Base-by-base conservation (phyloP, 192 early-diverging fungal species). In the Mycoemilia scoparia region DNA sequence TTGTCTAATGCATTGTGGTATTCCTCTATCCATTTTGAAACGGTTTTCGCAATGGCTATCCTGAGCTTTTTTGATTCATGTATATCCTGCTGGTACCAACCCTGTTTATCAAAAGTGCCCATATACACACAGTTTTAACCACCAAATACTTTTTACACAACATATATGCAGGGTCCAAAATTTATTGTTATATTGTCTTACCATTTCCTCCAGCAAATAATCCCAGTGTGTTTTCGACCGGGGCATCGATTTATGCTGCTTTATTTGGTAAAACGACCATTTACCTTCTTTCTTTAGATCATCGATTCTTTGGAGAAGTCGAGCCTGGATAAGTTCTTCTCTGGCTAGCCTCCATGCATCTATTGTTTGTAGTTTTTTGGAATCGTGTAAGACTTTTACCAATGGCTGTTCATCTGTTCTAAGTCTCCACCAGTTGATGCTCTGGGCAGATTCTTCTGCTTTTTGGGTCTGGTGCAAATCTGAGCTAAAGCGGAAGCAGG, bases 141-240 rank as follows among this genome's bases (percentile, higher is more conserved):
- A n/a, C n/a, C n/a, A n/a, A n/a, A n/a, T n/a, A n/a, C n/a, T n/a
- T n/a, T n/a, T n/a, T n/a, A n/a, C n/a, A n/a, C n/a, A n/a, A n/a
- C n/a, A n/a, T n/a, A n/a, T n/a, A n/a, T n/a, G n/a, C n/a, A n/a
- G n/a, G n/a, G n/a, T n/a, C n/a, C n/a, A n/a, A n/a, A n/a, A n/a
- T n/a, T n/a, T n/a, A n/a, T n/a, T n/a, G n/a, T n/a, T n/a, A n/a
- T n/a, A n/a, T n/a, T n/a, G n/a, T n/a, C n/a, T n/a, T n/a, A 27
- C 26, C 51, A 55, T 51, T 38, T 69, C 66, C 12, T 64, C 58
- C 10, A 69, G 41, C 22, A 66, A 19, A 29, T 58, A 57, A 29
- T 69, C 66, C 66, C 66, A 61, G 24, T 69, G 66, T 7, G 57
- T 51, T 28, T 64, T 64, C 8, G 46, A 47, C 7, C 66, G 51